phyloP scores from a whole-genome alignment of 495 filamentous ascomycete species.

The Filosporella fistucella region DNA sequence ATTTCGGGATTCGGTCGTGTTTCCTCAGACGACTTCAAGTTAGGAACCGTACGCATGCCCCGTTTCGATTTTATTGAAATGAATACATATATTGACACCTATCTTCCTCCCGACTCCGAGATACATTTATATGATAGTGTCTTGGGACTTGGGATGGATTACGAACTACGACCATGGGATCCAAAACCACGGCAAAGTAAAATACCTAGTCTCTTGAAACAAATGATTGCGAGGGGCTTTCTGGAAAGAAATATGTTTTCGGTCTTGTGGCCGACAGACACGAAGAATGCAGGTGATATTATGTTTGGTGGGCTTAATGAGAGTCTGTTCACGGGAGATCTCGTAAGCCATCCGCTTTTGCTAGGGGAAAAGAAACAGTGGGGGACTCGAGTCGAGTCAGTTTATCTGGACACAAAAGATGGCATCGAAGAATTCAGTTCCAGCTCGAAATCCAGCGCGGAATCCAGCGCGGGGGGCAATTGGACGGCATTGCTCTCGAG shows the following conservation, averaged over 20 bases:
- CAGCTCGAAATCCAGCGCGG: background rate
- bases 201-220: background rate
- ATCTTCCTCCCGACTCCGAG: background rate
- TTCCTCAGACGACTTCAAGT: background rate
- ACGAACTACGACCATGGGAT: background rate
- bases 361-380: background rate
- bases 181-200: background rate
- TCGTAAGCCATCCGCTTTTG: background rate
- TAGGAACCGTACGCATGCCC: background rate
- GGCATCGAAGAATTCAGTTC: background rate
- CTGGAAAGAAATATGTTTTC: conserved; percentile 4
- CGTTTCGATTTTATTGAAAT: background rate
- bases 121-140: background rate
- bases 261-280: background rate
- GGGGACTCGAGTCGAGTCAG: background rate
- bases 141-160: background rate
- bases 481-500: background rate
- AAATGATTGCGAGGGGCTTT: background rate
- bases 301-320: background rate
- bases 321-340: background rate
- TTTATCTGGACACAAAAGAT: background rate
- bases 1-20: background rate
- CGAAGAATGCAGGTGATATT: background rate
- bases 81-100: background rate
- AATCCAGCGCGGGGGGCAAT: background rate